Conservation (phyloP, 768 basidiomycete genomes). For the Termitomyces sp. region DNA sequence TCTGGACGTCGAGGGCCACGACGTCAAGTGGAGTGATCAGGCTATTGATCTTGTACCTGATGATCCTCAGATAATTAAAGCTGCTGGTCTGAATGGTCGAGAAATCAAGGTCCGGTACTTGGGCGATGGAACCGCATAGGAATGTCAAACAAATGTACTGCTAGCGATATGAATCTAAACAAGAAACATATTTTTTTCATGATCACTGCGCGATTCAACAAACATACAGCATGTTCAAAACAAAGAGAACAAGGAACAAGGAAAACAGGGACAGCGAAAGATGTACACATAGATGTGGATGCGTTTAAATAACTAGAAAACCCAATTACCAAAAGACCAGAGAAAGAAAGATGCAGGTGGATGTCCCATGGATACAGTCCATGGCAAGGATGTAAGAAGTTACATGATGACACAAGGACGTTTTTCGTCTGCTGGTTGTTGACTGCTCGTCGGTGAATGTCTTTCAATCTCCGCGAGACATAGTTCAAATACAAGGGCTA, state of each 20-base stretch:
- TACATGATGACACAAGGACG: constrained; percentile 53
- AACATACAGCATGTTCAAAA: background rate
- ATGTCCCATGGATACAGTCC: background rate
- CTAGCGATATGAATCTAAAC: background rate
- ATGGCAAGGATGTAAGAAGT: constrained; percentile 8
- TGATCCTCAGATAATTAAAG: constrained; percentile 69
- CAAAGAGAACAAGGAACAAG: background rate
- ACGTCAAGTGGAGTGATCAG: constrained; percentile 82
- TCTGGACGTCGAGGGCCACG: constrained; percentile 69
- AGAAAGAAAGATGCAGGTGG: background rate
- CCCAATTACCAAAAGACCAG: constrained; percentile 5
- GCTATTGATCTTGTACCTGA: constrained; percentile 86
- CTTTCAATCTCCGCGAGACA: constrained; percentile 80
- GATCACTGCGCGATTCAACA: background rate
- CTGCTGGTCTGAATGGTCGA: constrained; percentile 63
- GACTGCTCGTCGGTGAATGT: constrained; percentile 37
- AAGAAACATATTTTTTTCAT: background rate
- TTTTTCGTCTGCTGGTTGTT: constrained; percentile 31
- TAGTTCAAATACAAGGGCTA: constrained; percentile 78
- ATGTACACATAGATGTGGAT: constrained; percentile 6
- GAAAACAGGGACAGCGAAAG: background rate
- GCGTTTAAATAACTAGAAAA: background rate
- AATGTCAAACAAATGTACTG: background rate
- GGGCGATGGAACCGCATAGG: constrained; percentile 68
- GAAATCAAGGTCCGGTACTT: constrained; percentile 61